These are phyloP conservation scores for Talaromyces borbonicus DNA, from an alignment of 495 filamentous ascomycete species.

Conservation along the genomic window DNA sequence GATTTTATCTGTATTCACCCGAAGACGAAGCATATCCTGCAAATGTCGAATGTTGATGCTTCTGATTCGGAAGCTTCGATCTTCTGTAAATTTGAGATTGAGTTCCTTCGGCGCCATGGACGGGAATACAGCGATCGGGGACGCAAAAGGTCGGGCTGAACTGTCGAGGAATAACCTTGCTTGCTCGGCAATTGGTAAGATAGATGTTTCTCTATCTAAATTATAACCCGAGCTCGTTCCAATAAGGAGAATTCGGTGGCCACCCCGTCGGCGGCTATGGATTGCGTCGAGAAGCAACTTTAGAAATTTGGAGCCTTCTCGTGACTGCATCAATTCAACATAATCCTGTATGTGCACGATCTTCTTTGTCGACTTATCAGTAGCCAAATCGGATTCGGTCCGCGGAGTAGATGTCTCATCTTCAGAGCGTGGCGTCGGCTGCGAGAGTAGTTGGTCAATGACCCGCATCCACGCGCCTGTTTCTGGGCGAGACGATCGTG, in stretches of 20 bases:
- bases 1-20: slow-evolving; percentile 26
- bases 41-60: slow-evolving; percentile 63
- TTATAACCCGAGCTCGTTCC: slow-evolving; percentile 47
- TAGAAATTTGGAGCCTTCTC: slow-evolving; percentile 54
- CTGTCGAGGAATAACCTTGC: slow-evolving; percentile 34
- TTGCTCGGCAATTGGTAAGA: slow-evolving; percentile 28
- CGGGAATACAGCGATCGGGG: slow-evolving; percentile 43
- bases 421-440: neutral
- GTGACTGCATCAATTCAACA: slow-evolving; percentile 55
- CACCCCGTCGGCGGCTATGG: slow-evolving; percentile 54
- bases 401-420: neutral
- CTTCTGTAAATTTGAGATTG: slow-evolving; percentile 27
- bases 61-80: slow-evolving; percentile 40
- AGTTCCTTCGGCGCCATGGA: slow-evolving; percentile 18
- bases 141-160: slow-evolving; percentile 39
- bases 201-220: slow-evolving; percentile 5
- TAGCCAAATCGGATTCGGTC: slow-evolving; percentile 3
- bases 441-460: slow-evolving; percentile 22
- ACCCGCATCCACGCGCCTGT: slow-evolving; percentile 27
- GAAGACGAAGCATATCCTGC: slow-evolving; percentile 49
- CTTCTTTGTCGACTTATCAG: slow-evolving; percentile 23
- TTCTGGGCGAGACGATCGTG: slow-evolving; percentile 9
- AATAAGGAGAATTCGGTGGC: slow-evolving; percentile 64
- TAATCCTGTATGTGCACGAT: slow-evolving; percentile 80
- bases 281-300: slow-evolving; percentile 58